Percentiles rank a stretch among this genome's conserved stretches.
Conservation (phyloP, 2,329 filamentous ascomycete species). For the Alternaria panax region DNA sequence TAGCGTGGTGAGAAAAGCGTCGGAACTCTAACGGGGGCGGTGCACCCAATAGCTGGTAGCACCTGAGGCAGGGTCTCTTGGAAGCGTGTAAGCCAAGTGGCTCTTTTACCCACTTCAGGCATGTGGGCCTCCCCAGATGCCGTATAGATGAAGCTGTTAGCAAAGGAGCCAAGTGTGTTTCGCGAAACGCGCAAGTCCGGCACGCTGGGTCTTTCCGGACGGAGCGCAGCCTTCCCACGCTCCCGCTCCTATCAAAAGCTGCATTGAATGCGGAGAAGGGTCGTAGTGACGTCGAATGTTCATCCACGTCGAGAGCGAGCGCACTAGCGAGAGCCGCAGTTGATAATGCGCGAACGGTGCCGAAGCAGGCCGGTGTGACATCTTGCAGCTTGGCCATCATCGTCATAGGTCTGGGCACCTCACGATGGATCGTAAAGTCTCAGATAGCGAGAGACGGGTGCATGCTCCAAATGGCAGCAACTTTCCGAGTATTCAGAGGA, state of each 20-base stretch:
- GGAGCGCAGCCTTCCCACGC: neutral
- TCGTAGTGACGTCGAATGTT: conserved; percentile 21
- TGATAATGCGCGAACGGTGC: conserved; percentile 18
- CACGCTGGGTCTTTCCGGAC: neutral
- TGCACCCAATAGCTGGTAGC: conserved; percentile 18
- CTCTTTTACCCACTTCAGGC: conserved; percentile 22
- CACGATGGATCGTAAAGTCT: neutral
- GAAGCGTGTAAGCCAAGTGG: conserved; percentile 24
- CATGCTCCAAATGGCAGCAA: neutral
- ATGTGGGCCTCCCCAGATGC: conserved; percentile 23
- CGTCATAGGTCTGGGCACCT: conserved; percentile 7
- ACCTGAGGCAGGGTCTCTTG: conserved; percentile 10
- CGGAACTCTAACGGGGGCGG: conserved; percentile 6
- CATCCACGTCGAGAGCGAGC: conserved; percentile 28
- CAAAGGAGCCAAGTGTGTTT: conserved; percentile 3
- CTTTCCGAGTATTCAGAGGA: neutral
- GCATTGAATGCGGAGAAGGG: conserved; percentile 10
- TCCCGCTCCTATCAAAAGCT: conserved; percentile 1
- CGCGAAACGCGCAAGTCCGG: conserved; percentile 1
- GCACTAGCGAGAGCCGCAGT: conserved; percentile 31
- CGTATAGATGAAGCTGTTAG: conserved; percentile 16
- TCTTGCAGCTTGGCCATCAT: conserved; percentile 3
- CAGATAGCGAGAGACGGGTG: neutral
- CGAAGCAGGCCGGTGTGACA: conserved; percentile 9
- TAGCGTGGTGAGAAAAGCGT: conserved; percentile 12